Base-by-base conservation (phyloP, 768 basidiomycete genomes). In the Crucibulum laeve region DNA sequence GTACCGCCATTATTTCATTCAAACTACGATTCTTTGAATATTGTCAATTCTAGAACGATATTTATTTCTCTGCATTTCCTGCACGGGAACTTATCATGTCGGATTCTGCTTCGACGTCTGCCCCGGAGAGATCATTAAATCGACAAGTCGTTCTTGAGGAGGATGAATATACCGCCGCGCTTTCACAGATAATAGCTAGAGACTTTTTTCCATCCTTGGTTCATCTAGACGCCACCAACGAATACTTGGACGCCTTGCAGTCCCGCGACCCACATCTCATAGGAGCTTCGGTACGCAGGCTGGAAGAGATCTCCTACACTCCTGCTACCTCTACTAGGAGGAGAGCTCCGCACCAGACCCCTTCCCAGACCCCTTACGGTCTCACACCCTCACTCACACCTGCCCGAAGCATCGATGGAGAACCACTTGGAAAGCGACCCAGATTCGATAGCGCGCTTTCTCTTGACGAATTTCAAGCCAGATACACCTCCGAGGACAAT, bases 151-250 rank as follows among this genome's bases (percentile, higher is more conserved):
- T 91, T 11, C 76, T 90, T 11, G 87, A 91, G 38, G 96, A 99
- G 70, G 96, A 98, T 50, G 91, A 93, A 59, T 98, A 98, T 62
- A 93, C 91, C 1, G 82, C 79, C 36, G 88, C 87, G 1, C 74
- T 99, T 17, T 91, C 90, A 8, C 77, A 82, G 37, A 97, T 98
- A 55, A 98, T 98, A 55, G 87, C 90, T 28, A 84, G 96, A 38
- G 95, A 98, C 67, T 99, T 99, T 76, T 99, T 98, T 57, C 96
- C 96, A 0, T 91, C 91, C 10, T 78, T 98, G 7, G 80, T 85
- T 14, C 89, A 91, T 53, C 76, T 95, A 21, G 89, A 94, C 53
- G 88, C 91, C 15, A 88, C 90, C 24, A 91, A 94, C 59, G 76
- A 73, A 45, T 92, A 93, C 64, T 78, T 95, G 18, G 82, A 87